A percentile compares a stretch with the other conserved stretches of the same genome.
Evolutionary conservation across 345 rosid species (phyloP).

Genomic region (Salix dunnii): DNA sequence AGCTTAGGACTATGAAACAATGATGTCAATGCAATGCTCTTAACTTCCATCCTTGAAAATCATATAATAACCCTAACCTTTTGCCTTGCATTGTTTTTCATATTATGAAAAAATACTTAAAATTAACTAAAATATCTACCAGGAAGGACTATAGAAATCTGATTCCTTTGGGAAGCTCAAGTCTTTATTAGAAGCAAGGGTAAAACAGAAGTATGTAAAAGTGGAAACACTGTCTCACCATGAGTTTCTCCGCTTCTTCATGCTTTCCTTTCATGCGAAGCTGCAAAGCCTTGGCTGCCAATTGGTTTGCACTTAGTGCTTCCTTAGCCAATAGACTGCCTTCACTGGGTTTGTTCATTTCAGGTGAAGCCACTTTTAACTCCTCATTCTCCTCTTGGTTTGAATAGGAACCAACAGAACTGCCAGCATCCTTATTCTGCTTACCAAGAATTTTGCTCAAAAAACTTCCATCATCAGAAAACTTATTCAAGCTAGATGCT

Average conservation of each 20-base stretch:
- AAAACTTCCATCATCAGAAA: slow-evolving; percentile 72
- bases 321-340: slow-evolving; percentile 25
- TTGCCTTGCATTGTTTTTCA: neutral
- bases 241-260: slow-evolving; percentile 74
- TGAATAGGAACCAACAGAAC: slow-evolving; percentile 24
- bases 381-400: slow-evolving; percentile 27
- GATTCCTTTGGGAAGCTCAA: neutral
- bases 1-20: neutral
- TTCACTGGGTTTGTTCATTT: slow-evolving; percentile 28
- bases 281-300: slow-evolving; percentile 88
- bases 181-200: neutral
- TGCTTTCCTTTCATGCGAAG: slow-evolving; percentile 85
- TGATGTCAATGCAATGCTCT: neutral
- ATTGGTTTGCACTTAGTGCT: slow-evolving; percentile 61
- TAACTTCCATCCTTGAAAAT: neutral
- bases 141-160: neutral
- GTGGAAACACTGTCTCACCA: slow-evolving; percentile 40
- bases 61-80: neutral
- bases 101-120: too few relatives aligned
- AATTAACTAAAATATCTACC: neutral
- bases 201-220: neutral
- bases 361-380: slow-evolving; percentile 15
- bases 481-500: slow-evolving; percentile 65
- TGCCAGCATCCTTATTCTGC: slow-evolving; percentile 29
- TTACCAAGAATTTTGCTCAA: slow-evolving; percentile 48